Evolutionary conservation across 768 basidiomycete genomes (phyloP), one percentile per base, ranked within the genome.

Genomic region (Hypholoma sublateritium): DNA sequence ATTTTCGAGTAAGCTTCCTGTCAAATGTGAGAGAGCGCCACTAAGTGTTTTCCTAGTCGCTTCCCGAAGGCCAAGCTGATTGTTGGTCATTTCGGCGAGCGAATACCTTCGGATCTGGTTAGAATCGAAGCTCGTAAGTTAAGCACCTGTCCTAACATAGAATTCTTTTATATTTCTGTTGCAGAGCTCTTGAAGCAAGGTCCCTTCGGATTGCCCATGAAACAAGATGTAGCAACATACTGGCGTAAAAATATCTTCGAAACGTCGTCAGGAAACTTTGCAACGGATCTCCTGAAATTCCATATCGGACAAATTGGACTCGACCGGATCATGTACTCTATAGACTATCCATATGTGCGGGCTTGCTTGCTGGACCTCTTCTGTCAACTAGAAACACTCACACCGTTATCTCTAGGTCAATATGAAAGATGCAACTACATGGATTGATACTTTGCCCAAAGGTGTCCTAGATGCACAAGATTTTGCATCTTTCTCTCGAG

Each of bases 31-130:
- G 35, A 19, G 17, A 24, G 1, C 19, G 9, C 13, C 14, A 6
- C 19, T 36, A 28, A 45, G 16, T 14, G 16, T 35, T 35, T 35
- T 16, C 17, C 14, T n/a, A 79, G 77, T 58, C 76, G 77, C 3
- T 79, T 78, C 55, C 77, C 77, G 0, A 68, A 71, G 13, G 53
- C 74, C 22, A 73, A 74, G 39, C 63, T 77, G 13, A 77, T 79
- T 17, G 72, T 78, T 17, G 77, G 76, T 1, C 77, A 79, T 62
- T 58, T 79, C 19, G 76, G 77, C 8, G 77, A 78, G 59, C 69
- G 77, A n/a, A 69, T 77, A 24, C 70, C 77, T 0, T 79, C 77
- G 7, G 77, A 79, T 56, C 64, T 79, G 1, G 61, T 68, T 50
- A 70, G 77, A n/a, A 76, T 76, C 24, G 72, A 79, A 46, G 67